phyloP scores from a whole-genome alignment of 2,329 filamentous ascomycete genomes.

The Botrytis sinoallii region DNA sequence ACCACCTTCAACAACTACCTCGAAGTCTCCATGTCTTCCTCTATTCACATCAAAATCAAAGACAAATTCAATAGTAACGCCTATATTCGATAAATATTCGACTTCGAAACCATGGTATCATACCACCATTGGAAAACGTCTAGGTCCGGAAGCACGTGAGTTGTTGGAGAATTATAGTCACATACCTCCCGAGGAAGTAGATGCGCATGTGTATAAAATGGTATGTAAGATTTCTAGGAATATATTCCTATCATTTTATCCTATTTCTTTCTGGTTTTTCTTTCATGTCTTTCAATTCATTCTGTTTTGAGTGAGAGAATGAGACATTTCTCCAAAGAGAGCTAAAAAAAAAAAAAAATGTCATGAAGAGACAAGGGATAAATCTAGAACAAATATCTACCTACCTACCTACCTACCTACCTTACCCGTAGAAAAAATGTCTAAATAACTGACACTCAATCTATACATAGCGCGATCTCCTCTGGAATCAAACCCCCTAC shows the following conservation, averaged over 20 bases:
- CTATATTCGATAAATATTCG: conserved; percentile 3
- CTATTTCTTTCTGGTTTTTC: neutral
- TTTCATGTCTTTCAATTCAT: neutral
- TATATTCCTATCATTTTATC: neutral
- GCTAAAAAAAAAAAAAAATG: too few relatives aligned
- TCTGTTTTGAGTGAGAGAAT: neutral
- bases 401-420: neutral
- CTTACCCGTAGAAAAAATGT: neutral
- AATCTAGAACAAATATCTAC: neutral
- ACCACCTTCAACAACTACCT: neutral
- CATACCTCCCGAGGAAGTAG: conserved; percentile 22
- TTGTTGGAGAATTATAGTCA: conserved; percentile 27
- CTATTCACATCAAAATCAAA: neutral
- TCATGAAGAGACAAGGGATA: neutral
- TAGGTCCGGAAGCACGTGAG: conserved; percentile 20
- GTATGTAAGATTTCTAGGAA: conserved; percentile 12
- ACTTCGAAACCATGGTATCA: conserved; percentile 16
- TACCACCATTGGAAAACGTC: neutral
- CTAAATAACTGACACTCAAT: neutral
- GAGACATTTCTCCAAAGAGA: neutral
- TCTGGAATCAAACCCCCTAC: conserved; percentile 29
- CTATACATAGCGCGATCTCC: conserved; percentile 24
- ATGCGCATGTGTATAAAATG: conserved; percentile 26
- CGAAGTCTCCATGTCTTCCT: neutral
- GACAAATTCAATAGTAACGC: neutral